A percentile compares a stretch with the other conserved stretches of the same genome.
Evolutionary conservation across 352 stramenopile species (phyloP).

Genomic region (Pythium dissotocum): DNA sequence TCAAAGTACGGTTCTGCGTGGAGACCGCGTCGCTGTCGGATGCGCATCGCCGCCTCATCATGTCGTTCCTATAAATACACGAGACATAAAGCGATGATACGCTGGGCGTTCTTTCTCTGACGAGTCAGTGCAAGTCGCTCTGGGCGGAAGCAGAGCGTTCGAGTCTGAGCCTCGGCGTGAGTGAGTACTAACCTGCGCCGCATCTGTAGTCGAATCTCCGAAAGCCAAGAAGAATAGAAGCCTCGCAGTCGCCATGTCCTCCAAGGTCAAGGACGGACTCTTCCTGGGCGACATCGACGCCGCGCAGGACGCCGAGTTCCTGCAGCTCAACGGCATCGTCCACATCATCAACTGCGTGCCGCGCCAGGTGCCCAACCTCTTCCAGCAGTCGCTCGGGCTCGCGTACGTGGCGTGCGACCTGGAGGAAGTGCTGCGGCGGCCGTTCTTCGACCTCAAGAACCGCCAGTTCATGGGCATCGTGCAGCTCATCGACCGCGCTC

Average conservation of each 20-base stretch:
- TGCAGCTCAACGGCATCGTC: constrained; percentile 92
- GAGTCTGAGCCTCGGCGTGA: background rate
- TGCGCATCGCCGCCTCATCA: constrained; percentile 42
- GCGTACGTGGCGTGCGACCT: constrained; percentile 78
- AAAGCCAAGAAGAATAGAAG: background rate
- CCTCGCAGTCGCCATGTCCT: constrained; percentile 69
- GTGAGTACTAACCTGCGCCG: background rate
- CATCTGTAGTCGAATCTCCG: constrained; percentile 1
- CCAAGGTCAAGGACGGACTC: constrained; percentile 93
- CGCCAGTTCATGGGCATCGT: constrained; percentile 81
- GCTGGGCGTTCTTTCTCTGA: constrained; percentile 7
- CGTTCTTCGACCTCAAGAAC: constrained; percentile 85
- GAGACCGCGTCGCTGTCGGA: constrained; percentile 36
- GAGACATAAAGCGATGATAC: constrained; percentile 2
- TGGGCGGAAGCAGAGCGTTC: constrained; percentile 5
- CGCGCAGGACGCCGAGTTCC: constrained; percentile 92
- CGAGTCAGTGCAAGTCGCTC: constrained; percentile 7
- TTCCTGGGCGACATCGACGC: constrained; percentile 93
- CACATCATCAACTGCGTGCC: constrained; percentile 93
- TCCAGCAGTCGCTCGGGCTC: constrained; percentile 84
- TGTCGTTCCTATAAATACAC: constrained; percentile 66
- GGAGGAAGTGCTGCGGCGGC: constrained; percentile 60
- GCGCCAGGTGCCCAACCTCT: constrained; percentile 89
- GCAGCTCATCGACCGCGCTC: constrained; percentile 75
- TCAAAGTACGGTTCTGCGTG: constrained; percentile 68